Conservation (phyloP, 73 alveolate species). For the Stentor roeselii region DNA sequence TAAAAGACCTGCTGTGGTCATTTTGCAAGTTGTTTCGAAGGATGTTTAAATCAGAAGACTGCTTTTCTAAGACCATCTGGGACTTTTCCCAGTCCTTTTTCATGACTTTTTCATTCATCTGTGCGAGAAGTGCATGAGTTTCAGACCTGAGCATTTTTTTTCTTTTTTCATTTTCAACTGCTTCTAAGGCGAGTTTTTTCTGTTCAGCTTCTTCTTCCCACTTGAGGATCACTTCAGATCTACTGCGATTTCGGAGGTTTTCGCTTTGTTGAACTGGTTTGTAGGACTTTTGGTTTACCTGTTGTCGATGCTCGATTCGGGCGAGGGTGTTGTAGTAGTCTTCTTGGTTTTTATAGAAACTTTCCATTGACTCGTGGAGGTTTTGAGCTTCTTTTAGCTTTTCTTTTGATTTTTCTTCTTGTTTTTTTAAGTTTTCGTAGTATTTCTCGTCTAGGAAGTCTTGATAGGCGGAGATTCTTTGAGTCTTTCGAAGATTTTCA, state of each 20-base stretch:
- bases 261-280: background rate
- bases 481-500: background rate
- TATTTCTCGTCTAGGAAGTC: background rate
- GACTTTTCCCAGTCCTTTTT: background rate
- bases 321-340: background rate
- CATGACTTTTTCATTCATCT: background rate
- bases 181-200: background rate
- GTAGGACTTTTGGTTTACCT: background rate
- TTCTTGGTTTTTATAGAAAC: background rate
- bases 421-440: background rate
- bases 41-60: background rate
- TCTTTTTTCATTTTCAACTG: background rate
- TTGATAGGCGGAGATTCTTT: background rate
- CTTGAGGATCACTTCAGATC: background rate
- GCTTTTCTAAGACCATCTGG: background rate
- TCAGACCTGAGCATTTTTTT: background rate
- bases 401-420: background rate
- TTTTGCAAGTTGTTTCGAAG: background rate
- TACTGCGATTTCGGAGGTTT: background rate
- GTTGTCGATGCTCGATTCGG: background rate
- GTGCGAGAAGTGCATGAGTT: background rate
- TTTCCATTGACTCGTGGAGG: background rate
- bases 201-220: background rate
- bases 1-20: background rate
- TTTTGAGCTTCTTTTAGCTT: background rate